These are phyloP conservation scores for grape (Vitis vinifera) DNA, from an alignment of 164 flowering plant genomes.

Conservation along the genomic window DNA sequence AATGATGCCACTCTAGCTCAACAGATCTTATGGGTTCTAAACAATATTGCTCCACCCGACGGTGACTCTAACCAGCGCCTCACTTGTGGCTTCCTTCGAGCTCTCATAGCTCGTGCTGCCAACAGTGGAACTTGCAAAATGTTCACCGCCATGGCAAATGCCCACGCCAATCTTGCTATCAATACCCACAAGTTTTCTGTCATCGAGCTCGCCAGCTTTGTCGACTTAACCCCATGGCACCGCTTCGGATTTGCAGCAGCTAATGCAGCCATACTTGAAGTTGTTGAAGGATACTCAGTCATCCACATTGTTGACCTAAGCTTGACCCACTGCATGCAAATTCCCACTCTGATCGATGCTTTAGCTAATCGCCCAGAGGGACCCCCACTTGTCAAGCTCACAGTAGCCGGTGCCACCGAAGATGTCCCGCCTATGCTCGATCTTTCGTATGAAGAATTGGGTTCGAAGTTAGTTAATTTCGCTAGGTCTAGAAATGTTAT, in stretches of 20 bases:
- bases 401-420: slow-evolving; percentile 47
- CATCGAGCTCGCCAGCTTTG: slow-evolving; percentile 75
- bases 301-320: slow-evolving; percentile 85
- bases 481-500: slow-evolving; percentile 65
- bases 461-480: slow-evolving; percentile 61
- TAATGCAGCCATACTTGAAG: slow-evolving; percentile 75
- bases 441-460: slow-evolving; percentile 74
- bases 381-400: slow-evolving; percentile 68
- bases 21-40: slow-evolving; percentile 93
- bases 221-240: slow-evolving; percentile 94
- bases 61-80: slow-evolving; percentile 93
- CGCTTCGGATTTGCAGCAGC: slow-evolving; percentile 95
- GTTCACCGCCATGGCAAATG: slow-evolving; percentile 47
- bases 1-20: slow-evolving; percentile 89
- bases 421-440: slow-evolving; percentile 68
- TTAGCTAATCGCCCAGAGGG: slow-evolving; percentile 54
- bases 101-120: slow-evolving; percentile 76
- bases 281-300: slow-evolving; percentile 55
- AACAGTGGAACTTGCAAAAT: slow-evolving; percentile 58
- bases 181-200: slow-evolving; percentile 60
- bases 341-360: slow-evolving; percentile 85
- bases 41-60: slow-evolving; percentile 86
- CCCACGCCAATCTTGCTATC: slow-evolving; percentile 22
- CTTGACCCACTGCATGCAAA: slow-evolving; percentile 92
- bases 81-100: slow-evolving; percentile 79